Evolutionary conservation across 345 rosid species (phyloP).

Genomic region (thale cress (Arabidopsis thaliana)): TAIR10.1 NC_003071.7:12476501-12477000

Average conservation of each 20-base stretch:
- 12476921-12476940: background rate
- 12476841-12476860: background rate
- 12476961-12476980: conserved; percentile 12
- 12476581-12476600: background rate
- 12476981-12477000: background rate
- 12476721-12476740: background rate
- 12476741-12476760: background rate
- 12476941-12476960: conserved; percentile 23
- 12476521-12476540: background rate
- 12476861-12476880: background rate
- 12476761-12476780: background rate
- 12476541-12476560: too few relatives aligned
- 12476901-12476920: background rate
- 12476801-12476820: background rate
- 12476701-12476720: too few relatives aligned
- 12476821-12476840: background rate
- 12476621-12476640: background rate
- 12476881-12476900: background rate
- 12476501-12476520: background rate
- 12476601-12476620: background rate
- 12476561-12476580: too few relatives aligned
- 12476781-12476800: background rate
- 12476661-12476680: too few relatives aligned
- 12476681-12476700: too few relatives aligned
- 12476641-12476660: background rate